phyloP scores from a whole-genome alignment of 2,329 filamentous ascomycete genomes.

The Talaromyces sp. region DNA sequence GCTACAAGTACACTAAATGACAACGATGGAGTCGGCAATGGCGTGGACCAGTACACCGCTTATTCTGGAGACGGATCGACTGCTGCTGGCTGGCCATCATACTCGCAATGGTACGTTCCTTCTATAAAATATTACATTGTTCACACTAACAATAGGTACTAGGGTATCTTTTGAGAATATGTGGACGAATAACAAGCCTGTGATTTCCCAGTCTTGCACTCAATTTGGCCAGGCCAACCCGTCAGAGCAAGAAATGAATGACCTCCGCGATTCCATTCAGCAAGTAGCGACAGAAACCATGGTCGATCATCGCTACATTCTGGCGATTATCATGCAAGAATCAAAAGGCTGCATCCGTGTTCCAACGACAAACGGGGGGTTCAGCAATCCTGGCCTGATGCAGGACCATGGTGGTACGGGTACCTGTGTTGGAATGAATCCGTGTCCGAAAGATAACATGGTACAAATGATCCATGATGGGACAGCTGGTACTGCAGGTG shows the following conservation, averaged over 20 bases:
- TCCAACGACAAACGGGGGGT: slow-evolving; percentile 30
- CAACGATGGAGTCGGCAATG: not conserved
- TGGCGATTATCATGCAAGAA: slow-evolving; percentile 36
- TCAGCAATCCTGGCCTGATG: slow-evolving; percentile 34
- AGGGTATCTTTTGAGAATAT: slow-evolving; percentile 6
- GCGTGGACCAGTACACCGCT: slow-evolving; percentile 23
- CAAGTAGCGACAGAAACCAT: slow-evolving; percentile 18
- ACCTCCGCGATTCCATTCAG: slow-evolving; percentile 25
- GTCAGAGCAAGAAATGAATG: slow-evolving; percentile 13
- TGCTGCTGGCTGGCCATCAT: slow-evolving; percentile 24
- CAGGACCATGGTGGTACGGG: slow-evolving; percentile 3
- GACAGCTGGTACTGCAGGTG: not conserved
- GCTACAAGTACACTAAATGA: not conserved
- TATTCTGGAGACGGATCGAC: slow-evolving; percentile 24
- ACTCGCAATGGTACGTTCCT: slow-evolving; percentile 16
- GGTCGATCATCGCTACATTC: slow-evolving; percentile 32
- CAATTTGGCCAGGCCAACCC: slow-evolving; percentile 8
- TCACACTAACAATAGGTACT: no score
- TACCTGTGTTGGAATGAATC: not conserved
- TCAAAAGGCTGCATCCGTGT: slow-evolving; percentile 34
- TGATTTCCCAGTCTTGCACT: slow-evolving; percentile 1
- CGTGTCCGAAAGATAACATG: not conserved
- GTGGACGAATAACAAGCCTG: slow-evolving; percentile 4
- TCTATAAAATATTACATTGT: not conserved
- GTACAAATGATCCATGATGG: slow-evolving; percentile 20